Evolutionary conservation across 1,284 basidiomycete genomes (phyloP), one percentile per base, ranked within the genome.

Genomic region (Cystobasidium sp.): DNA sequence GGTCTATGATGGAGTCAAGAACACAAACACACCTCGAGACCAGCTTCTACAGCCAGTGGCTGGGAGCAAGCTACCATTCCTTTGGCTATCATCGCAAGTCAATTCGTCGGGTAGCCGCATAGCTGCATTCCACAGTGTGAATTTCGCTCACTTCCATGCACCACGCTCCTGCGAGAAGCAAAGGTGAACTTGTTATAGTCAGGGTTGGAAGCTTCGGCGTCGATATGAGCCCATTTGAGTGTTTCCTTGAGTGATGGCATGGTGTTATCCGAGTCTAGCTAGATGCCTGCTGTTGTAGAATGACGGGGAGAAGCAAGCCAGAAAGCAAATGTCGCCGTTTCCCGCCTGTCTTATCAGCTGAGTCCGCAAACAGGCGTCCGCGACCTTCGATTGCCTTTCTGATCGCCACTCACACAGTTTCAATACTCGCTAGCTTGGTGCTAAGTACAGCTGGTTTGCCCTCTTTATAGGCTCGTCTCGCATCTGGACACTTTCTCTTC

Each of bases 1-100:
- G 9, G 55, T 31, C 31, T 31, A 14, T 58, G 24, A 10, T 37
- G 55, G 12, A 49, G 46, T 3, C 14, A 37, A 52, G 18, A 16
- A 31, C 49, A 18, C 58, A 20, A 16, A 31, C 49, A 18, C 58
- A 71, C 69, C 55, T 71, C 69, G 46, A 75, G 62, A 31, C 67
- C 75, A 37, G 64, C 62, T 68, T 72, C 69, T 7, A 39, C 58
- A 18, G 75, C 75, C 43, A 73, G 22, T 43, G 75, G 69, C 46
- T 75, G 75, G 24, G 63, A 43, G 56, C 61, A 55, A 8, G 75
- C 53, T 7, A 69, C 75, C 61, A 65, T 59, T 10, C 70, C 70
- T 58, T 66, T 65, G 6, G 62, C 70, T 73, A 4, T 37, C 53
- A 59, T 59, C 56, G 56, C 56, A 43, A 16, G 12, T 9, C 14